Conservation (phyloP, 2,329 filamentous ascomycete species). For the Penicillium corylophilum region DNA sequence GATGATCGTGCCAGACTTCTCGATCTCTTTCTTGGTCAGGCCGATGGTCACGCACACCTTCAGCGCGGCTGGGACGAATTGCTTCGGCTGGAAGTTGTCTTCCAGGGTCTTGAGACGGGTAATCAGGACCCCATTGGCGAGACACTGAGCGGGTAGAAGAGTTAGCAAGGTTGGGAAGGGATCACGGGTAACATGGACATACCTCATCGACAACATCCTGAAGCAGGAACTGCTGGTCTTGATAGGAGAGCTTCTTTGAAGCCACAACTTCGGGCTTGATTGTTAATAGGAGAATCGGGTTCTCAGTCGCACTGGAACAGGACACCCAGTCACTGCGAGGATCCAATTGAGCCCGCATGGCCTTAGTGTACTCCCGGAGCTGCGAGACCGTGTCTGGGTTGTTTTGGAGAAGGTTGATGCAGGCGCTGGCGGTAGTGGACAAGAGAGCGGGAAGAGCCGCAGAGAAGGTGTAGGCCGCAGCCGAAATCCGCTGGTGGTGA, state of each 20-base stretch:
- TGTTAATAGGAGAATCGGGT: constrained; percentile 79
- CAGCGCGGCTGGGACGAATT: constrained; percentile 72
- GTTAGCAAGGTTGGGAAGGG: constrained; percentile 6
- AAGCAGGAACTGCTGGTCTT: constrained; percentile 80
- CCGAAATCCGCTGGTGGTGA: constrained; percentile 91
- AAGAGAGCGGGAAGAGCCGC: constrained; percentile 90
- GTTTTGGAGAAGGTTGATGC: constrained; percentile 78
- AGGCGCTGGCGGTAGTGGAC: constrained; percentile 93
- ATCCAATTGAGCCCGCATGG: constrained; percentile 83
- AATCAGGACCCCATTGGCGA: constrained; percentile 86
- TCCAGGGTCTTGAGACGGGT: constrained; percentile 80
- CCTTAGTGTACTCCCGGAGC: constrained; percentile 81
- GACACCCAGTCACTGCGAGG: constrained; percentile 90
- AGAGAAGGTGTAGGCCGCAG: constrained; percentile 91
- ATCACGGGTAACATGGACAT: constrained; percentile 33
- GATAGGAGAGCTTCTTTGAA: constrained; percentile 63
- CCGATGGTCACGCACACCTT: constrained; percentile 90
- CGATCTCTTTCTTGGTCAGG: constrained; percentile 88
- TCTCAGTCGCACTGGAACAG: constrained; percentile 77
- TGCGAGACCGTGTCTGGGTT: constrained; percentile 77
- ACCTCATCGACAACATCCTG: constrained; percentile 97
- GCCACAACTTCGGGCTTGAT: constrained; percentile 81
- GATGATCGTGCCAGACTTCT: constrained; percentile 86
- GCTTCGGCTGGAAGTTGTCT: constrained; percentile 63
- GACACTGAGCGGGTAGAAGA: constrained; percentile 53